Conservation (phyloP, 257 asterid species). For the Voacanga thouarsii region DNA sequence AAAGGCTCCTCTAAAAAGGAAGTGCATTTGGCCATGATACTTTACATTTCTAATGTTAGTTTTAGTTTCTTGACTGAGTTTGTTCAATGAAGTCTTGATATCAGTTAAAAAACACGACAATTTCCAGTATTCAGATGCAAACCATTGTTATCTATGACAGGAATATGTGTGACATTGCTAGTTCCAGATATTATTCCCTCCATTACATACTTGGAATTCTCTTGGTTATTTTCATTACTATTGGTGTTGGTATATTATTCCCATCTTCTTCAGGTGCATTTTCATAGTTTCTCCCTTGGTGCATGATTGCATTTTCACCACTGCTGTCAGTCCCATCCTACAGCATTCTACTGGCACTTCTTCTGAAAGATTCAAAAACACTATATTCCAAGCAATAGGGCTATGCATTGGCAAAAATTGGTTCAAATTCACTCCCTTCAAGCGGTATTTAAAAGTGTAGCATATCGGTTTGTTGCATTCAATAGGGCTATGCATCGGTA, state of each 20-base stretch:
- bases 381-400: not conserved
- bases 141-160: not conserved
- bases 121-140: not conserved
- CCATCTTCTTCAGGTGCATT: not conserved
- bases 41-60: too few relatives aligned
- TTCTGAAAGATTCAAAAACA: not conserved
- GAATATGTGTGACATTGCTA: not conserved
- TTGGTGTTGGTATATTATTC: too few relatives aligned
- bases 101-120: too few relatives aligned
- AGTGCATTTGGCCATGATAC: too few relatives aligned
- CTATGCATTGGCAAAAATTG: too few relatives aligned
- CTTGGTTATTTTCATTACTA: not conserved
- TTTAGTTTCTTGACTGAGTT: too few relatives aligned
- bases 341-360: not conserved
- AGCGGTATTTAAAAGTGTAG: slow-evolving; percentile 23
- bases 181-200: not conserved
- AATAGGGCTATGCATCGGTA: too few relatives aligned
- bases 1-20: too few relatives aligned
- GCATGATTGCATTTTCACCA: not conserved
- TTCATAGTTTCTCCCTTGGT: not conserved
- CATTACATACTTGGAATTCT: not conserved
- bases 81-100: too few relatives aligned
- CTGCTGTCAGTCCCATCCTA: not conserved
- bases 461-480: slow-evolving; percentile 23
- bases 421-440: slow-evolving; percentile 13